Evolutionary conservation across 805 yeast genomes (phyloP), one percentile per base, ranked within the genome.

Genomic region (Pichia pseudocactophila): DNA sequence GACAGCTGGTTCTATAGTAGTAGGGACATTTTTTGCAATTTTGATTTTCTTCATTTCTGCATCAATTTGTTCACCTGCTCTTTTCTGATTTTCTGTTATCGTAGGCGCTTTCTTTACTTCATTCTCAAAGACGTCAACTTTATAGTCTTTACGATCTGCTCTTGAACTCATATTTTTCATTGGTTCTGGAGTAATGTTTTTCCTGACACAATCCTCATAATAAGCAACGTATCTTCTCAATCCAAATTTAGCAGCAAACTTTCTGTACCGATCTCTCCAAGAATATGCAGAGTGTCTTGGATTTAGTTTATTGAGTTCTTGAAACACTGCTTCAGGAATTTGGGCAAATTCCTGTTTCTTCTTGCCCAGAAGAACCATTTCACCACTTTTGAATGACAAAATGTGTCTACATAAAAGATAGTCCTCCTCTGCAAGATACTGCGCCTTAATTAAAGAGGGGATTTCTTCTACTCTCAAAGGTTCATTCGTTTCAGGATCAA

Each of bases 261-360:
- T 83, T 50, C 90, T 65, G 57, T 74, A 83, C 48, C 92, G 69
- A 56, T 83, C 92, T 58, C 92, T 76, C 89, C 90, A 84, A n/a
- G 89, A 79, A 53, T 74, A 72, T 37, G 70, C 69, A 3, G 83
- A 65, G 58, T 84, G 92, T 30, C 69, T 62, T 10, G 80, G 73
- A 42, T 63, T 56, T 31, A 53, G 55, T 28, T 62, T 56, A 36
- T 66, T 63, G 45, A 72, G 56, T 18, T 57, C 56, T 15, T 62
- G 63, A 51, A 69, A 71, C 16, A 70, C 65, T 16, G 65, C 54
- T 49, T 63, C 66, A 3, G 66, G 66, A 30, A 59, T 55, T 27
- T 51, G 51, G 28, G 52, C 44, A 2, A 49, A 47, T n/a, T 50
- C 55, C 17, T 47, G 38, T 40, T 53, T 55, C 30, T 53, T 49